Base-by-base conservation (phyloP, 2,329 filamentous ascomycete genomes). In the Cytospora piceicola region DNA sequence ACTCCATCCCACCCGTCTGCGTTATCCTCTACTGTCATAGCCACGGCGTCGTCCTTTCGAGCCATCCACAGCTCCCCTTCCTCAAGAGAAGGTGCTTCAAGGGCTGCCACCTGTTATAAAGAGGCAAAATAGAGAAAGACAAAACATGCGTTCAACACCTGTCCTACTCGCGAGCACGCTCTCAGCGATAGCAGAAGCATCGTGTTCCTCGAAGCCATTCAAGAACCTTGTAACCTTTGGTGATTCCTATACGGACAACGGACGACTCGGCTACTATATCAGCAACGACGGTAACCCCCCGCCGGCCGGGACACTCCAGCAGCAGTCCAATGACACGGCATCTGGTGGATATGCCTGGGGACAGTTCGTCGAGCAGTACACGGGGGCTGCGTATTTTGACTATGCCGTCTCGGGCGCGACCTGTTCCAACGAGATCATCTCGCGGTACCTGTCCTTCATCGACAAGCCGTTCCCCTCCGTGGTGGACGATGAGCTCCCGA, bases 221-320 rank as follows among this genome's bases (percentile, higher is more conserved):
- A 81, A 85, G 32, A 88, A 86, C 58, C 74, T 92, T 46, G 83
- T 92, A 49, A 83, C 87, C 0, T 93, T 93, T 73, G 90, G 90
- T 15, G 89, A 93, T 75, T 92, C 89, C 75, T 93, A 90, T 72
- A 92, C 90, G 0, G 91, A 94, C 72, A 89, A 93, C 71, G 86
- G 83, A 15, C 85, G 91, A 12, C 74, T 91, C 12, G 72, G 73
- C 12, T 93, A 91, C 73, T 90, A 93, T 72, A 77, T 79, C 65
- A 76, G 72, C 39, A 79, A 90, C 69, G 80, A 86, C 70, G 86
- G 85, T 52, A 77, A 79, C 7, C 80, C 85, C 0, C 90, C 91
- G 1, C 89, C 90, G 0, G 77, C 86, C 0, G 90, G 90, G 11
- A 71, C 74, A 17, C 72, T 80, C 24, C 79, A 83, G 51, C 77